A percentile compares a stretch with the other conserved stretches of the same genome.
phyloP scores from a whole-genome alignment of 2,329 filamentous ascomycete species.

The Pestalotiopsis sp. region DNA sequence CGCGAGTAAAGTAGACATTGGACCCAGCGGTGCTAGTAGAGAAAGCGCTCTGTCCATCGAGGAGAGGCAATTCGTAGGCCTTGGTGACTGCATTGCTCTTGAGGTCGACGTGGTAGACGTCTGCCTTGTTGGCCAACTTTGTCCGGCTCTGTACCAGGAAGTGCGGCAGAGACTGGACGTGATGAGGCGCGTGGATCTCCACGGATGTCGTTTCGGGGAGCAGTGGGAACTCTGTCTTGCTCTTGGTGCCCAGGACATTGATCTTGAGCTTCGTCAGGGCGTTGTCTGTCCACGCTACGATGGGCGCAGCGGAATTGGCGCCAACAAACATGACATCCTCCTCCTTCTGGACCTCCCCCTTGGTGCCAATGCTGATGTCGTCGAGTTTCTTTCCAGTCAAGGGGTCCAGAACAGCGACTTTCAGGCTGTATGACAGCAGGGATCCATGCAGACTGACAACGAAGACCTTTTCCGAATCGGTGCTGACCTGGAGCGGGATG shows the following conservation, averaged over 20 bases:
- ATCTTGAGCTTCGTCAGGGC: slow-evolving; percentile 63
- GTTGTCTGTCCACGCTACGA: slow-evolving; percentile 74
- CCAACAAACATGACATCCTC: slow-evolving; percentile 74
- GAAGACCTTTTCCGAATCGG: slow-evolving; percentile 70
- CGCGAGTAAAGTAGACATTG: slow-evolving; percentile 86
- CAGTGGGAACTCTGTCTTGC: slow-evolving; percentile 54
- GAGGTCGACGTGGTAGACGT: slow-evolving; percentile 81
- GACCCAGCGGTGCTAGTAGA: slow-evolving; percentile 75
- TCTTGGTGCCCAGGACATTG: slow-evolving; percentile 67
- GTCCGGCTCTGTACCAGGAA: slow-evolving; percentile 84
- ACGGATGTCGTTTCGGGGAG: slow-evolving; percentile 48
- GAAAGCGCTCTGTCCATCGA: slow-evolving; percentile 72
- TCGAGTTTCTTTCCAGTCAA: slow-evolving; percentile 70
- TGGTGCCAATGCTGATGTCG: slow-evolving; percentile 71
- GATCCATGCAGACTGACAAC: slow-evolving; percentile 73
- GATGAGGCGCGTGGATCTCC: slow-evolving; percentile 72
- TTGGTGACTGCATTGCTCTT: slow-evolving; percentile 69
- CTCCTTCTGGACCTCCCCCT: slow-evolving; percentile 66
- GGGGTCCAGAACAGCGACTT: slow-evolving; percentile 72
- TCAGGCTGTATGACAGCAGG: slow-evolving; percentile 72
- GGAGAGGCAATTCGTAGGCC: slow-evolving; percentile 75
- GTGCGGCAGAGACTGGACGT: slow-evolving; percentile 71
- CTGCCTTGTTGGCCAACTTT: slow-evolving; percentile 70
- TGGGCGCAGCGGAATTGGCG: slow-evolving; percentile 71
- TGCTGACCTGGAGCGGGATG: slow-evolving; percentile 71